phyloP scores from a whole-genome alignment of 2,329 filamentous ascomycete species.

The Metarhizium sp. region DNA sequence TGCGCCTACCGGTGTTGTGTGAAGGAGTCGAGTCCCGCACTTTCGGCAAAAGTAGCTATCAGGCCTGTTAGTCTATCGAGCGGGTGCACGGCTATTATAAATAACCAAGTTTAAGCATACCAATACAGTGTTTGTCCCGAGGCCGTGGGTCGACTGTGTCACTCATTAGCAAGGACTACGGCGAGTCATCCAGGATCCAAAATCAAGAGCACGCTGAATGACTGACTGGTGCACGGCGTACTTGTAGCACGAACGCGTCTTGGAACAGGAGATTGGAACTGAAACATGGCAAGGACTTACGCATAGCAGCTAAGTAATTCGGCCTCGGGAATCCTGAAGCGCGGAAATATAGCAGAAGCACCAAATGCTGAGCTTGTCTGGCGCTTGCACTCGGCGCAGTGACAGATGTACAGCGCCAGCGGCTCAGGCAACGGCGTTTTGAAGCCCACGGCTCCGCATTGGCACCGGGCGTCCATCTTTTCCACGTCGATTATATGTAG shows the following conservation, averaged over 20 bases:
- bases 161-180: not conserved
- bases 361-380: slow-evolving; percentile 60
- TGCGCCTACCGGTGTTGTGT: slow-evolving; percentile 44
- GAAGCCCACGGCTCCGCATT: slow-evolving; percentile 56
- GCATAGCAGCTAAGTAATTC: slow-evolving; percentile 44
- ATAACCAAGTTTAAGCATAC: slow-evolving; percentile 22
- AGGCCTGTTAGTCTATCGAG: not conserved
- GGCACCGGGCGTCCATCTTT: slow-evolving; percentile 32
- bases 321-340: slow-evolving; percentile 45
- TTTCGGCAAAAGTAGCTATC: slow-evolving; percentile 54
- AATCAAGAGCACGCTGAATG: too few relatives aligned
- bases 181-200: not conserved
- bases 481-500: not conserved
- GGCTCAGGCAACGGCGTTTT: slow-evolving; percentile 50
- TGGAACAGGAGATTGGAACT: not conserved
- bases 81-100: too few relatives aligned
- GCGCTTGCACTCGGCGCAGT: slow-evolving; percentile 56
- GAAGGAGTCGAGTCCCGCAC: slow-evolving; percentile 58
- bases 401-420: slow-evolving; percentile 60
- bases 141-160: slow-evolving; percentile 42
- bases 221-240: too few relatives aligned
- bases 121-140: slow-evolving; percentile 50
- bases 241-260: too few relatives aligned
- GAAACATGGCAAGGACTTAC: slow-evolving; percentile 27
- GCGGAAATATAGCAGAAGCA: slow-evolving; percentile 59